These are phyloP conservation scores for Boletus barrowsii DNA, from an alignment of 768 basidiomycete species.

Conservation along the genomic window DNA sequence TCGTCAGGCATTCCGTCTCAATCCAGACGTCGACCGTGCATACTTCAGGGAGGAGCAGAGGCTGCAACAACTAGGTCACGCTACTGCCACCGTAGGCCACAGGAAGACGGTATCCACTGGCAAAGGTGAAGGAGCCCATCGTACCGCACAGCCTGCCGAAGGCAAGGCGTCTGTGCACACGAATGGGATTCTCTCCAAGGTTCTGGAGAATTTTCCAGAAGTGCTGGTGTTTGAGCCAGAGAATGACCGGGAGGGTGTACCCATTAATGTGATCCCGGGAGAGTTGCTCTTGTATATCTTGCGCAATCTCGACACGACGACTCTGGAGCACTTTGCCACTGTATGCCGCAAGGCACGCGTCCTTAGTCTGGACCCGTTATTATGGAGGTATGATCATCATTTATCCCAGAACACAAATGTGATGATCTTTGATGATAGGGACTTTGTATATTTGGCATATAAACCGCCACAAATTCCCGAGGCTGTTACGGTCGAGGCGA, in stretches of 20 bases:
- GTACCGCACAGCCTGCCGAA: constrained; percentile 64
- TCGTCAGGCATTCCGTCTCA: constrained; percentile 74
- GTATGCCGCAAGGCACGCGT: constrained; percentile 74
- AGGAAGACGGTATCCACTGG: constrained; percentile 81
- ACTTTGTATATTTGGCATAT: constrained; percentile 63
- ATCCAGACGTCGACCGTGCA: constrained; percentile 70
- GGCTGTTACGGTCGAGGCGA: constrained; percentile 43
- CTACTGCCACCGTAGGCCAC: constrained; percentile 42
- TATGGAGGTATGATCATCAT: constrained; percentile 66
- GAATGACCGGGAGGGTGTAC: constrained; percentile 55
- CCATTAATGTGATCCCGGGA: constrained; percentile 63
- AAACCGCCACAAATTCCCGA: constrained; percentile 71
- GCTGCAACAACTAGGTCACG: constrained; percentile 10
- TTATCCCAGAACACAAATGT: neutral
- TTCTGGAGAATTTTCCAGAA: constrained; percentile 49
- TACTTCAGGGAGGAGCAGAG: constrained; percentile 58
- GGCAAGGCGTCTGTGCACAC: constrained; percentile 5
- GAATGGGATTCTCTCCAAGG: constrained; percentile 43
- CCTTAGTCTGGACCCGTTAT: constrained; percentile 60
- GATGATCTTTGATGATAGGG: constrained; percentile 37
- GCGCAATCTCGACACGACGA: constrained; percentile 58
- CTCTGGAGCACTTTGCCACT: constrained; percentile 74
- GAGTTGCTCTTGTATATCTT: constrained; percentile 73
- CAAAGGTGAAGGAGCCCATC: constrained; percentile 53
- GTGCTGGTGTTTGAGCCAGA: constrained; percentile 63